These are phyloP conservation scores for Priceomyces haplophilus DNA, from an alignment of 805 yeast species.

Conservation along the genomic window DNA sequence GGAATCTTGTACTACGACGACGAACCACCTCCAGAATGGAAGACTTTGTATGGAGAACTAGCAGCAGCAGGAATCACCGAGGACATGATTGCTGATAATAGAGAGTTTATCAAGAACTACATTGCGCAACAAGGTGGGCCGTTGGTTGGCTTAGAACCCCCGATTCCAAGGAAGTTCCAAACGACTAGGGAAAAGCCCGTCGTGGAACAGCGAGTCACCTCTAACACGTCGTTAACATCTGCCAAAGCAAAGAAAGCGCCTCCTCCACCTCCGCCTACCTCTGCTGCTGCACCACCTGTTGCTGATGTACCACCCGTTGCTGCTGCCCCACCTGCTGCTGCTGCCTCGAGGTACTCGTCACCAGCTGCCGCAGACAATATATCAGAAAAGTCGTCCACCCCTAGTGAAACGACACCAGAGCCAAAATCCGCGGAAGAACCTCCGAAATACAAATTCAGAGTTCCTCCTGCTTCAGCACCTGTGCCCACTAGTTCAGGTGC, in stretches of 20 bases:
- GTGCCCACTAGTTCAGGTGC: conserved; percentile 28
- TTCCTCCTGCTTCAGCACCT: conserved; percentile 33
- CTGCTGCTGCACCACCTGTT: conserved; percentile 11
- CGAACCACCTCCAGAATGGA: conserved; percentile 83
- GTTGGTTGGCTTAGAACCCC: conserved; percentile 80
- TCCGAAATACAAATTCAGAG: conserved; percentile 28
- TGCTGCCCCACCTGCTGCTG: conserved; percentile 43
- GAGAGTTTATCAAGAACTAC: conserved; percentile 77
- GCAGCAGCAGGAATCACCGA: conserved; percentile 79
- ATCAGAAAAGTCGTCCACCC: conserved; percentile 9
- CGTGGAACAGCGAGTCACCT: conserved; percentile 15
- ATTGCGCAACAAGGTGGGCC: conserved; percentile 74
- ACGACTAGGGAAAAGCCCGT: conserved; percentile 14
- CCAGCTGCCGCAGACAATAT: conserved; percentile 27
- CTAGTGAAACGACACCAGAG: conserved; percentile 12
- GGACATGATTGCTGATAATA: conserved; percentile 84
- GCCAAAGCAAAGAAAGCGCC: conserved; percentile 31
- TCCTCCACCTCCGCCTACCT: conserved; percentile 41
- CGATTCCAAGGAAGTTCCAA: conserved; percentile 63
- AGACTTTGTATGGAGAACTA: conserved; percentile 66
- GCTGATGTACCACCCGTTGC: conserved; percentile 10
- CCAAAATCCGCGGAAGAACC: conserved; percentile 11
- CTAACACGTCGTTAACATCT: conserved; percentile 12
- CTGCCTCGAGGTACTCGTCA: conserved; percentile 28
- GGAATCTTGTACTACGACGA: conserved; percentile 72